Conservation (phyloP, 2,329 filamentous ascomycete species). For the Annulohypoxylon truncatum region DNA sequence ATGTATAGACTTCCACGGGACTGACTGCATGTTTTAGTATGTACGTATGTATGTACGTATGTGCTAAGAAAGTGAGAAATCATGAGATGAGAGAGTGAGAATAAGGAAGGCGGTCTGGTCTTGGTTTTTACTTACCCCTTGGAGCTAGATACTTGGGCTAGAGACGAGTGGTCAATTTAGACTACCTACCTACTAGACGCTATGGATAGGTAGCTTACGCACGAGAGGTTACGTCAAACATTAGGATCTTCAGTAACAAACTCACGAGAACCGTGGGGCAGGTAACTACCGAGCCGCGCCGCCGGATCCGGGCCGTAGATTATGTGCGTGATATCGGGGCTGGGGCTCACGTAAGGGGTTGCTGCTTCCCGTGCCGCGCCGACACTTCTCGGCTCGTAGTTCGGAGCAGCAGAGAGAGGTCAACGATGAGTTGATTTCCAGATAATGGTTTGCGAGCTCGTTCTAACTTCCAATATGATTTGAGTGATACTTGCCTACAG, state of each 20-base stretch:
- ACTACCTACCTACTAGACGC: not conserved
- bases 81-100: not conserved
- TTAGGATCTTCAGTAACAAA: not conserved
- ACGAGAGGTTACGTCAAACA: not conserved
- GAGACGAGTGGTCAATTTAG: not conserved
- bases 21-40: not conserved
- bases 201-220: not conserved
- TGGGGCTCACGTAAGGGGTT: conserved; percentile 3
- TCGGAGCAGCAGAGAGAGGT: not conserved
- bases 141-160: not conserved
- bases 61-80: not conserved
- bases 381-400: conserved; percentile 1
- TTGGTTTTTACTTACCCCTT: not conserved
- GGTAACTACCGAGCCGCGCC: conserved; percentile 1
- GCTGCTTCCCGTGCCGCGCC: not conserved
- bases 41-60: not conserved
- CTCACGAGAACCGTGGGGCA: not conserved
- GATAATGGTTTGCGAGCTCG: not conserved
- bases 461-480: not conserved
- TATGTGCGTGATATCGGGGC: not conserved
- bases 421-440: not conserved
- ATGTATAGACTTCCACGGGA: not conserved
- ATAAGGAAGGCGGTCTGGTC: not conserved
- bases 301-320: conserved; percentile 10
- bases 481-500: not conserved